phyloP scores from a whole-genome alignment of 306 rosid species.

The Ziziphus jujuba region DNA sequence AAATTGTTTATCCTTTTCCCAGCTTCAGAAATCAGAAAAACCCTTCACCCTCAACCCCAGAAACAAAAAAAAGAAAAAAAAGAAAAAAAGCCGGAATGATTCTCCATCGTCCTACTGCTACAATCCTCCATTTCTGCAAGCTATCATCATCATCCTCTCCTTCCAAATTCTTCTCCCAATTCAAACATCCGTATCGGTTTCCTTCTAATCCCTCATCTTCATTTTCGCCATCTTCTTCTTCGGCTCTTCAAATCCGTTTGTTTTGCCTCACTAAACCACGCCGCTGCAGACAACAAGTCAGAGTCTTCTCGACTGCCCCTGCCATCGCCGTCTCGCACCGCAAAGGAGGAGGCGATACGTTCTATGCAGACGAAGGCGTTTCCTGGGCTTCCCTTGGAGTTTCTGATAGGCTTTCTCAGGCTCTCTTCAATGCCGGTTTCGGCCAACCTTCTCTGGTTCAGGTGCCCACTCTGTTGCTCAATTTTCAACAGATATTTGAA shows the following conservation, averaged over 20 bases:
- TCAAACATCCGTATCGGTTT: slow-evolving; percentile 34
- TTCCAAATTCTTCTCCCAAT: slow-evolving; percentile 45
- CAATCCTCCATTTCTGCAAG: slow-evolving; percentile 42
- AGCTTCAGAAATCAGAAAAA: not conserved
- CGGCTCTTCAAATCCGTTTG: slow-evolving; percentile 33
- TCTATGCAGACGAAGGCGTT: slow-evolving; percentile 70
- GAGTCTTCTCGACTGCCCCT: slow-evolving; percentile 36
- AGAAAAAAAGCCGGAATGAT: slow-evolving; percentile 40
- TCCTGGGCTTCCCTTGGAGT: slow-evolving; percentile 77
- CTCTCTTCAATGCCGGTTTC: slow-evolving; percentile 66
- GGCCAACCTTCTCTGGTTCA: slow-evolving; percentile 79
- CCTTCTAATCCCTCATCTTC: slow-evolving; percentile 29
- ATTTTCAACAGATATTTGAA: not conserved
- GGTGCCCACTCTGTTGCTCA: slow-evolving; percentile 29
- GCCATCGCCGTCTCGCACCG: slow-evolving; percentile 27
- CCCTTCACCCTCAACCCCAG: slow-evolving; percentile 6
- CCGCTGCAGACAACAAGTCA: slow-evolving; percentile 31
- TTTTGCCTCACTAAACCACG: slow-evolving; percentile 30
- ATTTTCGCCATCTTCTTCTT: slow-evolving; percentile 9
- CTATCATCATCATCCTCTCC: slow-evolving; percentile 53
- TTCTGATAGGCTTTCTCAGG: slow-evolving; percentile 71
- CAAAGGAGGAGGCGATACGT: slow-evolving; percentile 63
- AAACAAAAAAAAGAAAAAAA: no score
- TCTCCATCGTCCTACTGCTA: slow-evolving; percentile 48
- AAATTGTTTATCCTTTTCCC: not conserved